phyloP scores from a whole-genome alignment of 2,329 filamentous ascomycete species.

The Colletotrichum lindemuthianum region DNA sequence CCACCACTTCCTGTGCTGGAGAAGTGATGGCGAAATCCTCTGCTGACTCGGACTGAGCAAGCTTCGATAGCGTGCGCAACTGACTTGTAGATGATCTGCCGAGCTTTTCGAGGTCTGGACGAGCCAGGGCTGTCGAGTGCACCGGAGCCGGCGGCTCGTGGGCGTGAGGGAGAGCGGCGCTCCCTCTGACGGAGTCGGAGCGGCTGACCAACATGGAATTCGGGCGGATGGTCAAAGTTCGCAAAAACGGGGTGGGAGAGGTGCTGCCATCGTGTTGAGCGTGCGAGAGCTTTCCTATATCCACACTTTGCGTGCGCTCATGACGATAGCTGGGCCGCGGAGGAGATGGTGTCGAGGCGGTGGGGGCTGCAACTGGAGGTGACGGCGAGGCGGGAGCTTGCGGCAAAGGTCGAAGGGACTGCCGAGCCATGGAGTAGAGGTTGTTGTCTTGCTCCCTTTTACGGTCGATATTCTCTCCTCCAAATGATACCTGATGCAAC shows the following conservation, averaged over 20 bases:
- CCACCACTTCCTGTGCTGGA: constrained; percentile 85
- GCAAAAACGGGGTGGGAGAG: constrained; percentile 55
- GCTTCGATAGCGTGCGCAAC: constrained; percentile 84
- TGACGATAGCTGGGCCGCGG: constrained; percentile 54
- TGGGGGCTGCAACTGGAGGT: constrained; percentile 42
- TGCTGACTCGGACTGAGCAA: constrained; percentile 78
- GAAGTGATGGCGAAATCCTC: constrained; percentile 85
- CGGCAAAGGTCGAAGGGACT: constrained; percentile 79
- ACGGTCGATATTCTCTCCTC: constrained; percentile 41
- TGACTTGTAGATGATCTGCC: constrained; percentile 92
- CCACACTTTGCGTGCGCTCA: constrained; percentile 72
- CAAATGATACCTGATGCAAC: constrained; percentile 51
- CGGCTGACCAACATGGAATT: constrained; percentile 70
- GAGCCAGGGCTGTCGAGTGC: constrained; percentile 61
- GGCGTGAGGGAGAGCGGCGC: constrained; percentile 43
- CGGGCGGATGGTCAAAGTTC: constrained; percentile 58
- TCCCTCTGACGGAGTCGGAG: constrained; percentile 61
- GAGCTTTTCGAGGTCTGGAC: constrained; percentile 81
- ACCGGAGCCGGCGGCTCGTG: constrained; percentile 47
- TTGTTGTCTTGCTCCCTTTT: constrained; percentile 62
- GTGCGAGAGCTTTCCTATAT: constrained; percentile 66
- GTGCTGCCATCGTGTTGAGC: constrained; percentile 54
- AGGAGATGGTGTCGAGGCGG: constrained; percentile 41
- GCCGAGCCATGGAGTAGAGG: constrained; percentile 76
- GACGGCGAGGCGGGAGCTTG: constrained; percentile 66